These are phyloP conservation scores for Neckera pumila DNA, from an alignment of 225 moss, liverwort and hornwort species.

Conservation along the genomic window DNA sequence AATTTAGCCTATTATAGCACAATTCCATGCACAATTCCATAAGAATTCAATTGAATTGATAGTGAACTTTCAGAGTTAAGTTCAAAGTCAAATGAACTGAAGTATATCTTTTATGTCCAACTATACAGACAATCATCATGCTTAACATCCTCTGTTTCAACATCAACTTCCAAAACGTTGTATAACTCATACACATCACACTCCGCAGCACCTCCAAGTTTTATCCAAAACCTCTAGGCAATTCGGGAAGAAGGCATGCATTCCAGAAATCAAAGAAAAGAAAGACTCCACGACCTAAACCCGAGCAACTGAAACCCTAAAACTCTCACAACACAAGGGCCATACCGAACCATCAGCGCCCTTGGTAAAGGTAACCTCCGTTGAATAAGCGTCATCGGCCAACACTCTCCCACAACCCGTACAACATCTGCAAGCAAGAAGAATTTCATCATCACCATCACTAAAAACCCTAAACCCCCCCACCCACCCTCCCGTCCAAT, in stretches of 20 bases:
- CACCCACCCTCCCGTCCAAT: neutral
- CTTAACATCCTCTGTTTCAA: neutral
- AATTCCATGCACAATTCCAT: neutral
- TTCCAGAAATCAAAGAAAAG: neutral
- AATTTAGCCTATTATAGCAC: neutral
- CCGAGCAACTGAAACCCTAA: neutral
- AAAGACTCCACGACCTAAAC: neutral
- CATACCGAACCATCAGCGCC: slow-evolving; percentile 79
- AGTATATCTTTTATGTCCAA: neutral
- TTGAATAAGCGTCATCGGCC: slow-evolving; percentile 90
- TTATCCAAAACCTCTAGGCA: neutral
- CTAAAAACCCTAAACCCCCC: neutral
- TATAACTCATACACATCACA: neutral
- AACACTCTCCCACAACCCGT: slow-evolving; percentile 97
- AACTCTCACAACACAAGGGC: neutral
- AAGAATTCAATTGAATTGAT: neutral
- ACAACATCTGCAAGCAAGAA: slow-evolving; percentile 62
- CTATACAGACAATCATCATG: neutral
- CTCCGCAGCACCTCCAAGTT: neutral
- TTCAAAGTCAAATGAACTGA: neutral
- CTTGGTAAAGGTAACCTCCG: slow-evolving; percentile 83
- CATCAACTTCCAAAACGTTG: neutral
- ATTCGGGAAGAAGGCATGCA: neutral
- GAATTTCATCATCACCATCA: neutral
- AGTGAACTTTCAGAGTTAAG: neutral